Evolutionary conservation across 371 early-diverging fungal species (phyloP).

Genomic region (Mucor piriformis): DNA sequence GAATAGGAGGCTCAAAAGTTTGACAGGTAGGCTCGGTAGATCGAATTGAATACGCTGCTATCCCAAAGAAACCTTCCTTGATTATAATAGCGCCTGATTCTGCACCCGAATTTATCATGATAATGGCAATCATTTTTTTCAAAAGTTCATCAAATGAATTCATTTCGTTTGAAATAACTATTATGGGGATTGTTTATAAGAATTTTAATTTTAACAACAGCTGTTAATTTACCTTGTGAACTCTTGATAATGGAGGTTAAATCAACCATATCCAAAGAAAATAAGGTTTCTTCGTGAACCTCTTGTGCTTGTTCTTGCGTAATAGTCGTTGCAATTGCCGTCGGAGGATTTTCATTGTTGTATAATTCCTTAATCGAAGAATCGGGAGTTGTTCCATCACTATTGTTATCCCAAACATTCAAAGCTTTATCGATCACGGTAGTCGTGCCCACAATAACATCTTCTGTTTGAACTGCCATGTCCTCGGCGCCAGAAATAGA

Average conservation of each 20-base stretch:
- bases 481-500: conserved; percentile 21
- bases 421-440: conserved; percentile 8
- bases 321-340: neutral
- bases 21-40: conserved; percentile 25
- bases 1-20: conserved; percentile 45
- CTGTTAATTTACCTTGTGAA: conserved; percentile 50
- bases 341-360: conserved; percentile 21
- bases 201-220: no score
- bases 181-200: no score
- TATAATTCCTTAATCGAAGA: conserved; percentile 30
- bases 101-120: conserved; percentile 49
- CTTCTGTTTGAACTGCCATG: conserved; percentile 37
- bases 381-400: conserved; percentile 29
- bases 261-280: conserved; percentile 51
- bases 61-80: conserved; percentile 47
- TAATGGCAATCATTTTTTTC: conserved; percentile 50
- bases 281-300: conserved; percentile 32
- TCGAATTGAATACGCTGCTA: conserved; percentile 42
- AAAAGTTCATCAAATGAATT: conserved; percentile 51
- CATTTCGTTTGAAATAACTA: conserved; percentile 53
- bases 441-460: conserved; percentile 25
- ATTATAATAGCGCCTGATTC: conserved; percentile 50
- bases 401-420: conserved; percentile 25
- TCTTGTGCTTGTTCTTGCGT: neutral
- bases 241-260: conserved; percentile 52